phyloP scores from a whole-genome alignment of 1,284 basidiomycete genomes.

The Leccinum angustisporum region DNA sequence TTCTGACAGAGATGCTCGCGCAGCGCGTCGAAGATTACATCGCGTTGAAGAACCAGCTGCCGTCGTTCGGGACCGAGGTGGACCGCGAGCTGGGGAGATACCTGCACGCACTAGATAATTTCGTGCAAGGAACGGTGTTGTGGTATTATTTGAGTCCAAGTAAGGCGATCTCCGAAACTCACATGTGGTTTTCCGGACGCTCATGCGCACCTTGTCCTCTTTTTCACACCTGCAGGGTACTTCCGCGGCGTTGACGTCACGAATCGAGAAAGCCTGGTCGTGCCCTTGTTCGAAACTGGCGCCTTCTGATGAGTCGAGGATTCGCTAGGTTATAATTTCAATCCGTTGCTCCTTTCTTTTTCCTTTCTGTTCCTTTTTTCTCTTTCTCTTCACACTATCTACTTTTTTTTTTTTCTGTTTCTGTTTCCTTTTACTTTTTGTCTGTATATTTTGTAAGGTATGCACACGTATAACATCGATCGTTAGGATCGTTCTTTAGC shows the following conservation, averaged over 20 bases:
- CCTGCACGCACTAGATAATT: conserved; percentile 44
- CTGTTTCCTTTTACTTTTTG: neutral
- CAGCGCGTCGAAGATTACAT: conserved; percentile 43
- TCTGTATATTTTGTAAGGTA: conserved; percentile 29
- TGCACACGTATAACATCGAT: conserved; percentile 12
- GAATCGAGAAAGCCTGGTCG: conserved; percentile 29
- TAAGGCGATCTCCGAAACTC: conserved; percentile 17
- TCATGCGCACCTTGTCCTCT: neutral
- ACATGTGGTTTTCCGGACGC: neutral
- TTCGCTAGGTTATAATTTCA: neutral
- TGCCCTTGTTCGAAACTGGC: conserved; percentile 31
- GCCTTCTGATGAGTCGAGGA: conserved; percentile 18
- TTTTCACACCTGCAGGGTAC: conserved; percentile 24
- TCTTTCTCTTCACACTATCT: neutral
- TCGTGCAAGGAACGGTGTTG: conserved; percentile 47
- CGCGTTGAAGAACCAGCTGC: conserved; percentile 37
- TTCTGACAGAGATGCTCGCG: conserved; percentile 43
- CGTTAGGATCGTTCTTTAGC: conserved; percentile 13
- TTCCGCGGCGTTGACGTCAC: conserved; percentile 36
- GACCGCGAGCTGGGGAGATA: conserved; percentile 42
- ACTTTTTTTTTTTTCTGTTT: neutral
- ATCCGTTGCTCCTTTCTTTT: neutral
- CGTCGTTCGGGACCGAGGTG: conserved; percentile 43
- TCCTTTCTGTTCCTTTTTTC: neutral
- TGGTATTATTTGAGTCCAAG: conserved; percentile 48